Evolutionary conservation across 805 yeast genomes (phyloP).

Genomic region (Torulaspora indica): DNA sequence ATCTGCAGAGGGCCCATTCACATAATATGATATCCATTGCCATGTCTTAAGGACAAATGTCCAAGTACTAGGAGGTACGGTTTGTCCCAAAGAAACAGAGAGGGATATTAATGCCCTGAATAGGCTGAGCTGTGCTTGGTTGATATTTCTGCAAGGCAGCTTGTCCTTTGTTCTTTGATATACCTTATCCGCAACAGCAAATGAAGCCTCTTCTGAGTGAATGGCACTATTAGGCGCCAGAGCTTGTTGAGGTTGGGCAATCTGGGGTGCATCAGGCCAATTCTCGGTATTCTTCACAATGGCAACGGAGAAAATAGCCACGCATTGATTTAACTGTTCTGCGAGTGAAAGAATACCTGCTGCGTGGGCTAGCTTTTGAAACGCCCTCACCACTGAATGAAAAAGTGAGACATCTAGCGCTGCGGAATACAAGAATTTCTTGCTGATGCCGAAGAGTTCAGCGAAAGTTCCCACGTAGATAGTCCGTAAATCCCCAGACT

Average conservation of each 20-base stretch:
- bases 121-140: constrained; percentile 67
- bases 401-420: constrained; percentile 68
- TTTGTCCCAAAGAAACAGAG: constrained; percentile 77
- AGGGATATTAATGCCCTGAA: constrained; percentile 73
- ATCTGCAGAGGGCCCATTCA: constrained; percentile 55
- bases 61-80: constrained; percentile 62
- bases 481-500: constrained; percentile 8
- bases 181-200: background rate
- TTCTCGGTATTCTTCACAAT: constrained; percentile 36
- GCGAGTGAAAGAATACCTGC: constrained; percentile 66
- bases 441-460: constrained; percentile 42
- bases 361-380: constrained; percentile 78
- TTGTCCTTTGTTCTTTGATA: constrained; percentile 11
- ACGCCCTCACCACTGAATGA: constrained; percentile 60
- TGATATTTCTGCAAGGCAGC: constrained; percentile 44
- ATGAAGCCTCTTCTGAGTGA: constrained; percentile 21
- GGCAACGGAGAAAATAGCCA: constrained; percentile 44
- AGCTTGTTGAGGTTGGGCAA: constrained; percentile 5
- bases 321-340: constrained; percentile 53
- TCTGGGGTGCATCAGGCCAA: background rate
- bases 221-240: constrained; percentile 22
- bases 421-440: constrained; percentile 52
- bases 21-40: constrained; percentile 72
- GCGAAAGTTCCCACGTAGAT: constrained; percentile 39
- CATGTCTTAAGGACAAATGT: constrained; percentile 52